Evolutionary conservation across 2,329 filamentous ascomycete genomes (phyloP).

Genomic region (Fusarium luffae): DNA sequence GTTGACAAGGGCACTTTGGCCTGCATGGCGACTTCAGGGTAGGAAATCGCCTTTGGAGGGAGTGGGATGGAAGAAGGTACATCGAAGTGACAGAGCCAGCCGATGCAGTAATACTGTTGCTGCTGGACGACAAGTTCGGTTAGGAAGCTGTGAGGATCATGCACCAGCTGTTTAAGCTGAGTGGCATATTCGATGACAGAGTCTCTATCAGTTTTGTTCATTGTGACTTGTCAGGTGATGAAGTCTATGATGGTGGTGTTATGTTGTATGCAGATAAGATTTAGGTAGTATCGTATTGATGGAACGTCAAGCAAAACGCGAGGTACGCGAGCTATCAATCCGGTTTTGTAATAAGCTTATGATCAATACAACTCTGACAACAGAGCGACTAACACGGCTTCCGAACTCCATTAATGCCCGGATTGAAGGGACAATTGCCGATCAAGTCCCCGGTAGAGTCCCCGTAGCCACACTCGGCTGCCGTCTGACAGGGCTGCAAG

Average conservation of each 20-base stretch:
- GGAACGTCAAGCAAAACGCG: slow-evolving; percentile 1
- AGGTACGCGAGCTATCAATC: background rate
- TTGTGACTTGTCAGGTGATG: background rate
- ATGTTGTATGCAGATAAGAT: background rate
- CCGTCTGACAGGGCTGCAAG: slow-evolving; percentile 16
- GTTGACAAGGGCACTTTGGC: slow-evolving; percentile 20
- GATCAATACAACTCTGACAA: background rate
- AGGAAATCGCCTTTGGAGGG: background rate
- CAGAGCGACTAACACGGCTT: background rate
- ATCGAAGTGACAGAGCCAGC: slow-evolving; percentile 32
- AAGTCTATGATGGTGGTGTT: background rate
- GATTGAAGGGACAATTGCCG: background rate
- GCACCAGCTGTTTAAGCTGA: slow-evolving; percentile 24
- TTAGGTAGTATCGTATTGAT: background rate
- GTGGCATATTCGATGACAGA: slow-evolving; percentile 27
- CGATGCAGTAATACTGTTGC: slow-evolving; percentile 31
- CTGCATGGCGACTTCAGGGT: slow-evolving; percentile 17
- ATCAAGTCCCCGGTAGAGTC: slow-evolving; percentile 13
- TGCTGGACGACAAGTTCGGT: slow-evolving; percentile 31
- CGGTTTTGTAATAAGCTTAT: slow-evolving; percentile 6
- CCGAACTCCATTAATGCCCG: slow-evolving; percentile 13
- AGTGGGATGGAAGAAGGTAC: slow-evolving; percentile 20
- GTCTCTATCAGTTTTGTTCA: slow-evolving; percentile 31
- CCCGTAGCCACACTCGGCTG: slow-evolving; percentile 16
- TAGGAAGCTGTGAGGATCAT: slow-evolving; percentile 34